These are phyloP conservation scores for Dendrothele bispora DNA, from an alignment of 768 basidiomycete genomes.

Conservation along the genomic window DNA sequence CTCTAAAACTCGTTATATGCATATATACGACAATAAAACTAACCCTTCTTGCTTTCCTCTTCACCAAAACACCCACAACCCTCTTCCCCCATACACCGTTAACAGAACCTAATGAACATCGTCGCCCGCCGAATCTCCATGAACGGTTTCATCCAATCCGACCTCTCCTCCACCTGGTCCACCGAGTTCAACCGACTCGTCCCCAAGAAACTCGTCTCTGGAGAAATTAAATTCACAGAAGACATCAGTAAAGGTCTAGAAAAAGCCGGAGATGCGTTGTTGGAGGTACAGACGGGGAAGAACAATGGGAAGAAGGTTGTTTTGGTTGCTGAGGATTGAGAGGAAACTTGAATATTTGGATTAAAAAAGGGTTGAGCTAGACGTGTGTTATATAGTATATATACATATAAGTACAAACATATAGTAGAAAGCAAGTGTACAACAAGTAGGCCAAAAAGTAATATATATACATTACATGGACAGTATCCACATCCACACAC, in stretches of 20 bases:
- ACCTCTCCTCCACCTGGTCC: too few species aligned
- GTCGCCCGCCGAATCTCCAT: background rate
- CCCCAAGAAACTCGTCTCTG: too few species aligned
- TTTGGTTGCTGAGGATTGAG: background rate
- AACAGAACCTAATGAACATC: background rate
- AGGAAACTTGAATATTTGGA: too few species aligned
- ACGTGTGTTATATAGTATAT: too few species aligned
- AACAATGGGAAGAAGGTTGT: conserved; percentile 22
- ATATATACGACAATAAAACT: conserved; percentile 37
- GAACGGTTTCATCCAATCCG: background rate
- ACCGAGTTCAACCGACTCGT: too few species aligned
- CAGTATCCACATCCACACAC: too few species aligned
- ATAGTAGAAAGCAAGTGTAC: too few species aligned
- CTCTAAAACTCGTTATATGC: too few species aligned
- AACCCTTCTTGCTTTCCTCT: background rate
- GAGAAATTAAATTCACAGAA: conserved; percentile 29
- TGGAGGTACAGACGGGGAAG: conserved; percentile 26
- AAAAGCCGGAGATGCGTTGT: conserved; percentile 23
- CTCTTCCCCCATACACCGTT: background rate
- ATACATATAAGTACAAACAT: too few species aligned
- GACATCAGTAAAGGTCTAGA: conserved; percentile 27
- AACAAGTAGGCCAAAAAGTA: too few species aligned
- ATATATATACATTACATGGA: too few species aligned
- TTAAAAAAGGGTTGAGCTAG: too few species aligned
- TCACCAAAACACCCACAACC: background rate